Conservation (phyloP, 1,284 basidiomycete species). For the Paramarasmius palmivorus region DNA sequence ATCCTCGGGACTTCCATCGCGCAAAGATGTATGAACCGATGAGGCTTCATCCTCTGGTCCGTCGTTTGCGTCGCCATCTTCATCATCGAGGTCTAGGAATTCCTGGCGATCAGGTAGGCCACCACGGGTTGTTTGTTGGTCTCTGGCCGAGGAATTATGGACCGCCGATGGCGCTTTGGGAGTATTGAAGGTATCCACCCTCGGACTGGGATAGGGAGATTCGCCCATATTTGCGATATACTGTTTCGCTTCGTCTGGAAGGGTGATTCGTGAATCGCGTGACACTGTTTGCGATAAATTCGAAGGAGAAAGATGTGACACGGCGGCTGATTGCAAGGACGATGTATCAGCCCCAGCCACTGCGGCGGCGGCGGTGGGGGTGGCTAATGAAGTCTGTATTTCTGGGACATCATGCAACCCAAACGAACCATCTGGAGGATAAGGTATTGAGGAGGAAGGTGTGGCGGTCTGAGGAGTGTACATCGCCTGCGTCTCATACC, state of each 20-base stretch:
- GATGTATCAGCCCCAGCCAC: not conserved
- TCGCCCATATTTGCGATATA: constrained; percentile 70
- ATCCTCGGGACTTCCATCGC: not conserved
- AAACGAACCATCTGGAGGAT: not conserved
- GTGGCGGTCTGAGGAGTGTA: constrained; percentile 13
- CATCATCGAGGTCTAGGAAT: constrained; percentile 66
- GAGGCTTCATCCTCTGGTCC: constrained; percentile 26
- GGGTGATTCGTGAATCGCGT: constrained; percentile 63
- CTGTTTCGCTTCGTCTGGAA: constrained; percentile 72
- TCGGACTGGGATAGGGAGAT: constrained; percentile 58
- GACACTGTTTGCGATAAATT: constrained; percentile 25
- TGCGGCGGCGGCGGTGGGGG: constrained; percentile 4
- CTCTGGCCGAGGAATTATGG: not conserved
- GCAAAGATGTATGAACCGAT: constrained; percentile 7
- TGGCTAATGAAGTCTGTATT: constrained; percentile 9
- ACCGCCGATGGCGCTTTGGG: not conserved
- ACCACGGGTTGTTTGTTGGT: not conserved
- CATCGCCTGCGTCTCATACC: constrained; percentile 16
- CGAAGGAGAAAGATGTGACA: constrained; percentile 8
- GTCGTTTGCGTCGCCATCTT: constrained; percentile 17
- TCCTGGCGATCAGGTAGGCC: constrained; percentile 34
- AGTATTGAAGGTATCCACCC: constrained; percentile 32
- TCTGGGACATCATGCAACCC: not conserved
- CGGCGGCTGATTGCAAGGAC: constrained; percentile 1
- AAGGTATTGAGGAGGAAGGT: not conserved